Conservation (phyloP, 164 flowering plant species). For the Vitis amurensis region DNA sequence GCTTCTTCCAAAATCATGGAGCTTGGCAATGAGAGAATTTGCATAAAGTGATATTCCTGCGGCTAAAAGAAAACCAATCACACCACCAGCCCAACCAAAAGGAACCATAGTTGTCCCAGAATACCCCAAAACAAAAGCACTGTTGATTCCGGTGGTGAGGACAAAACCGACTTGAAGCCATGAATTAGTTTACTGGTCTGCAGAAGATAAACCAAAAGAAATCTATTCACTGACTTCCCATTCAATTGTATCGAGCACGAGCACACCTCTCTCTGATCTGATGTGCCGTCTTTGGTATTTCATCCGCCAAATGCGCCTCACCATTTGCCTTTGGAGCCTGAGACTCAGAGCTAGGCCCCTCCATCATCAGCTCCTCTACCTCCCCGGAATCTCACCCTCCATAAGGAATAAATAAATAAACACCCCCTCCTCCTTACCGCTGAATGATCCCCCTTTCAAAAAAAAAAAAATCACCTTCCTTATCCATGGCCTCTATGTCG, state of each 20-base stretch:
- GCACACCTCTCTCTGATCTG: conserved; percentile 49
- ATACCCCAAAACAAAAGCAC: conserved; percentile 88
- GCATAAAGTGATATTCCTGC: conserved; percentile 75
- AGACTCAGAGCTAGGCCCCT: neutral
- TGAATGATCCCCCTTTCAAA: too few species aligned
- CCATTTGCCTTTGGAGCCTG: conserved; percentile 4
- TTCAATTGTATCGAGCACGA: too few species aligned
- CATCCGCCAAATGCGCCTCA: conserved; percentile 22
- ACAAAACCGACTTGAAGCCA: conserved; percentile 92
- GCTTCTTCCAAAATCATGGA: conserved; percentile 67
- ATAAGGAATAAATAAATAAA: too few species aligned
- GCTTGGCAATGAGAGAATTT: conserved; percentile 72
- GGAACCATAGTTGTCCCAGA: conserved; percentile 88
- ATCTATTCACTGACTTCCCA: too few species aligned
- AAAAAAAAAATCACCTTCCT: too few species aligned
- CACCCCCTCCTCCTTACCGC: too few species aligned
- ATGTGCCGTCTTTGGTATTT: conserved; percentile 71
- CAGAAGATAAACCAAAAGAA: too few species aligned
- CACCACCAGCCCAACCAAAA: conserved; percentile 80
- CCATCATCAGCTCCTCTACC: too few species aligned
- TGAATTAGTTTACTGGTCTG: conserved; percentile 35
- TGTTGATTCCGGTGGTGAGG: conserved; percentile 89
- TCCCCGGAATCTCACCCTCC: too few species aligned
- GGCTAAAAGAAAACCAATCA: conserved; percentile 62
- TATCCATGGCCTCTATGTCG: too few species aligned